phyloP scores from a whole-genome alignment of 345 rosid genomes.

The Arabis hirsuta region DNA sequence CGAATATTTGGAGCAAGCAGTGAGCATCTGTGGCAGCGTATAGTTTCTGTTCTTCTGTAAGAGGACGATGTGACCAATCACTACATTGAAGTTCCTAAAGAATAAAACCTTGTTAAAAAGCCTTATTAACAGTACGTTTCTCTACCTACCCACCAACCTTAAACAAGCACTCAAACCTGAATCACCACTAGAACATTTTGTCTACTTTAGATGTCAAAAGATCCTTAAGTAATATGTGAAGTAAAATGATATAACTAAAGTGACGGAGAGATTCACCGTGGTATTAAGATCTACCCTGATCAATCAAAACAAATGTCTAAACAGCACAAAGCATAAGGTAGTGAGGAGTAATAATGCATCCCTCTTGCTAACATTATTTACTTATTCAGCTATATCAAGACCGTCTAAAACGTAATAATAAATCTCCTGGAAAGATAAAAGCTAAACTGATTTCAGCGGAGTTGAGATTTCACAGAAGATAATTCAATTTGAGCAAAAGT shows the following conservation, averaged over 20 bases:
- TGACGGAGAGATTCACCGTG: not conserved
- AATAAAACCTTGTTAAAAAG: slow-evolving; percentile 38
- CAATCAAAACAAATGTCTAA: not conserved
- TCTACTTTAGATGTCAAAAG: not conserved
- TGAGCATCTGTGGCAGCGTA: slow-evolving; percentile 92
- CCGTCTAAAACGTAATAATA: not conserved
- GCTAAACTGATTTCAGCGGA: not conserved
- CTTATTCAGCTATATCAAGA: not conserved
- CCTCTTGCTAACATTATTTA: not conserved
- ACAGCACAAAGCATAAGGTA: not conserved
- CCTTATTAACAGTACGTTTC: slow-evolving; percentile 19
- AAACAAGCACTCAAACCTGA: slow-evolving; percentile 26
- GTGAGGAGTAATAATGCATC: not conserved
- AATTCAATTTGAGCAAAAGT: not conserved
- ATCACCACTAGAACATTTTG: not conserved
- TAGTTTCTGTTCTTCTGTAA: slow-evolving; percentile 83
- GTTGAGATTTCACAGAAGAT: not conserved
- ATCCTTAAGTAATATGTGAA: not conserved
- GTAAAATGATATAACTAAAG: not conserved
- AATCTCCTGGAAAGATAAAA: not conserved
- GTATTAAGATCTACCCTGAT: too few relatives aligned
- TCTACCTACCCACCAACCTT: slow-evolving; percentile 34
- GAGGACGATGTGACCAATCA: slow-evolving; percentile 97
- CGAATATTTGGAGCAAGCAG: slow-evolving; percentile 80
- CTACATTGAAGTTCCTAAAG: slow-evolving; percentile 97